Percentiles rank a stretch among this genome's conserved stretches.
Conservation (phyloP, 2,329 filamentous ascomycete genomes). For the Dactylellina leptospora region DNA sequence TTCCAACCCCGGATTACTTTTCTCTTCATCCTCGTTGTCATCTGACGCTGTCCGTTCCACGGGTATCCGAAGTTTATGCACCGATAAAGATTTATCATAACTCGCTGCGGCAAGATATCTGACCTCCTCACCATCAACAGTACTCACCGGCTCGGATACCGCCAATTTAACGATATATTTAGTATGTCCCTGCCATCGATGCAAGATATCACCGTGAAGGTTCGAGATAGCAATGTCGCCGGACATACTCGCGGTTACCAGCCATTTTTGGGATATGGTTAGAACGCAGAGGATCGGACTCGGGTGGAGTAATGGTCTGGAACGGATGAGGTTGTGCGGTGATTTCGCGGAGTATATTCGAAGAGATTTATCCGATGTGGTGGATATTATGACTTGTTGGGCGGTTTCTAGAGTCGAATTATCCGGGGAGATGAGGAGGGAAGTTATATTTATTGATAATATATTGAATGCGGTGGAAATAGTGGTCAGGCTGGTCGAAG, state of each 20-base stretch:
- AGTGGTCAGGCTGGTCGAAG: conserved; percentile 26
- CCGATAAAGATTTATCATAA: conserved; percentile 52
- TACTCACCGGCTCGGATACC: conserved; percentile 18
- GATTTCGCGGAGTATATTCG: conserved; percentile 61
- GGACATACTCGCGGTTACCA: conserved; percentile 55
- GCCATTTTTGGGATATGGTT: conserved; percentile 48
- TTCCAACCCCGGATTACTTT: neutral
- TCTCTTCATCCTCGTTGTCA: neutral
- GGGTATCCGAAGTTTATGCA: conserved; percentile 34
- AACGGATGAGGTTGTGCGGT: conserved; percentile 47
- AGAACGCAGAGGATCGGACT: conserved; percentile 55
- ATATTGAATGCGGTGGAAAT: conserved; percentile 61
- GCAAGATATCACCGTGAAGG: conserved; percentile 31
- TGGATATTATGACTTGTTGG: conserved; percentile 52
- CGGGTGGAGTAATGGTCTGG: conserved; percentile 46
- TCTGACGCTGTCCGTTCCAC: neutral
- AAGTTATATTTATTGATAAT: conserved; percentile 61
- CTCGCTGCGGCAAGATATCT: conserved; percentile 52
- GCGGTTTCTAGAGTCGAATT: conserved; percentile 55
- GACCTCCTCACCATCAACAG: conserved; percentile 30
- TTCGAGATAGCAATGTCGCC: conserved; percentile 53
- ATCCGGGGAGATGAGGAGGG: conserved; percentile 53
- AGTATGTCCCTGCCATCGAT: conserved; percentile 41
- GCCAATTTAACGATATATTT: conserved; percentile 56
- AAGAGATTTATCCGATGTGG: conserved; percentile 62